phyloP scores from a whole-genome alignment of 2,329 filamentous ascomycete species.

The Cladophialophora immunda region DNA sequence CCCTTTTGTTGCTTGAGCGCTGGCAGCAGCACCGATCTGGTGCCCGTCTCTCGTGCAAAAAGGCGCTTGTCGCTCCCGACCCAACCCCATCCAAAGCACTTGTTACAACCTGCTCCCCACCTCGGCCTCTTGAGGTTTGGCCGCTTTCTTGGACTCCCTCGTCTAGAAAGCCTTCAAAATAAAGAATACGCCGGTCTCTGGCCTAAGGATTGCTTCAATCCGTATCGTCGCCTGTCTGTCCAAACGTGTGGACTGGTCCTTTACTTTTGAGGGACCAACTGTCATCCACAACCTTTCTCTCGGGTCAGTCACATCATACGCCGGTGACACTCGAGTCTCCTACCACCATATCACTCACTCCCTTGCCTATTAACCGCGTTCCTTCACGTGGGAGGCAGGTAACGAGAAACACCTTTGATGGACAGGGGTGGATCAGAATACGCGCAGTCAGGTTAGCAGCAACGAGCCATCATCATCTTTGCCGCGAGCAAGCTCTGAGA shows the following conservation, averaged over 20 bases:
- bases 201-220: conserved; percentile 41
- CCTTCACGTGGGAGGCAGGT: conserved; percentile 27
- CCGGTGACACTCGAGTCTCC: conserved; percentile 27
- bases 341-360: conserved; percentile 20
- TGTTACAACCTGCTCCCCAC: conserved; percentile 33
- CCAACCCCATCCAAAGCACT: conserved; percentile 27
- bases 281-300: conserved; percentile 36
- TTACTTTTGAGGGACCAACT: conserved; percentile 36
- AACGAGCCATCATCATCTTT: conserved; percentile 69
- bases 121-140: conserved; percentile 33
- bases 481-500: conserved; percentile 37
- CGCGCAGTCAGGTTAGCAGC: conserved; percentile 86
- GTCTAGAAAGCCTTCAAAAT: conserved; percentile 39
- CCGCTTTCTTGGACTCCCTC: conserved; percentile 28
- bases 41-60: conserved; percentile 33
- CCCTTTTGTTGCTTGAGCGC: conserved; percentile 26
- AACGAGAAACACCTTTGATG: conserved; percentile 49
- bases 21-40: conserved; percentile 37
- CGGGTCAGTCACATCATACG: conserved; percentile 28
- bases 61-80: conserved; percentile 35
- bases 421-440: conserved; percentile 75
- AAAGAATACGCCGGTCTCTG: conserved; percentile 40
- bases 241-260: conserved; percentile 35
- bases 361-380: conserved; percentile 23
- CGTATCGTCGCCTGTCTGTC: conserved; percentile 38